Evolutionary conservation across 257 asterid species (phyloP), one percentile per base, ranked within the genome.

Genomic region (Penstemon eatonii): DNA sequence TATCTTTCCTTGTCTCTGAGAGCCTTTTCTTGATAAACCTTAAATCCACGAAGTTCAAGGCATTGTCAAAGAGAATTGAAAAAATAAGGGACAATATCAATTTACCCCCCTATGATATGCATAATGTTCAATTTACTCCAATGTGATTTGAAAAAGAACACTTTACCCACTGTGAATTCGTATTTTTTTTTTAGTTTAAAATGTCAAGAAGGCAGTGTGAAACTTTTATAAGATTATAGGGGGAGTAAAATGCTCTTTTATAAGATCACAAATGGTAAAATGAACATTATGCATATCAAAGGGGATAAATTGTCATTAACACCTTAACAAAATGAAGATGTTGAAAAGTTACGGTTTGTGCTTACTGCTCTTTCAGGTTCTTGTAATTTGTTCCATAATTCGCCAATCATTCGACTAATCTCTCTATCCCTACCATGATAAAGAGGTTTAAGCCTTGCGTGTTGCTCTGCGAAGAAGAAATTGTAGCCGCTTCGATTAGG

Each of bases 401-500:
- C 96, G 6, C 99, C 99, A 2, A 93, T 93, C 80, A 84, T 89
- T 75, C 87, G 69, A 70, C 97, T 90, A 7, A 93, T 90, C 70
- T 90, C 92, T 50, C 97, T 60, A 44, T 93, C 96, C 63, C 76
- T 85, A 1, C 96, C 96, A 13, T 82, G 83, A 58, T 87, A 76
- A 46, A 75, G 88, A 3, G 87, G 92, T 69, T 87, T 93, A 40
- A 93, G 83, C 82, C 80, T 81, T 1, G 89, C 84, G 40, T 90
- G 96, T 79, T 93, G 95, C 63, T 90, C 96, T 0, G 95, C 90
- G 6, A 93, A 93, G 95, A 90, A 93, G 70, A 88, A 93, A 65
- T 90, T 93, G 74, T 93, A 93, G 0, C 96, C 97, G 7, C 99
- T 93, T 77, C 96, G 60, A 49, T 87, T 93, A n/a, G 96, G 88